Conservation (phyloP, 2,329 filamentous ascomycete species). For the Fusarium tanahbumbuense region DNA sequence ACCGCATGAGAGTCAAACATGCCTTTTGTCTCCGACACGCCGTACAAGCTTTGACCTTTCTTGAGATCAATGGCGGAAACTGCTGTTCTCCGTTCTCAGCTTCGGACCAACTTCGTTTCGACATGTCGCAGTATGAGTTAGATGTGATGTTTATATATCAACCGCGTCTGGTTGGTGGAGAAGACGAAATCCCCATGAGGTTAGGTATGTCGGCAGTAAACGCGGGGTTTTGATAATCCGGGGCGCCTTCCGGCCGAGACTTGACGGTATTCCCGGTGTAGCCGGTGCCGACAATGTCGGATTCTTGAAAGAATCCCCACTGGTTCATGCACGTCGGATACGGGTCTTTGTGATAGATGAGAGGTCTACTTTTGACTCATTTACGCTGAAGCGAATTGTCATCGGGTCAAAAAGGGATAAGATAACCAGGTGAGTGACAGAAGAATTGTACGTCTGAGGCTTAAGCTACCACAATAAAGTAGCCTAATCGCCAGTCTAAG, state of each 20-base stretch:
- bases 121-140: slow-evolving; percentile 1
- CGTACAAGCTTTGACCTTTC: slow-evolving; percentile 56
- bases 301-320: background rate
- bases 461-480: too few relatives aligned
- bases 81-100: slow-evolving; percentile 20
- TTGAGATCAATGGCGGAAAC: slow-evolving; percentile 50
- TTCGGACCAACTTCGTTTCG: slow-evolving; percentile 34
- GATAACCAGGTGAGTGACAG: too few relatives aligned
- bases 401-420: too few relatives aligned
- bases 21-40: slow-evolving; percentile 57
- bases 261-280: background rate
- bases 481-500: too few relatives aligned
- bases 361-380: too few relatives aligned
- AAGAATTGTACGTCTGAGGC: too few relatives aligned
- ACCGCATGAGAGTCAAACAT: background rate
- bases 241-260: slow-evolving; percentile 5
- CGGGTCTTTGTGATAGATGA: background rate
- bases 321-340: background rate
- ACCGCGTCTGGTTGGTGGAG: slow-evolving; percentile 26
- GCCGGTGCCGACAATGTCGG: background rate
- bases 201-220: background rate
- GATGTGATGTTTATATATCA: slow-evolving; percentile 17
- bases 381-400: too few relatives aligned
- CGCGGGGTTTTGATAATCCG: slow-evolving; percentile 38
- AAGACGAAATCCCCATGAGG: background rate